Evolutionary conservation across 2,329 filamentous ascomycete genomes (phyloP), one percentile per base, ranked within the genome.

Genomic region (Aspergillus eucalypticola): DNA sequence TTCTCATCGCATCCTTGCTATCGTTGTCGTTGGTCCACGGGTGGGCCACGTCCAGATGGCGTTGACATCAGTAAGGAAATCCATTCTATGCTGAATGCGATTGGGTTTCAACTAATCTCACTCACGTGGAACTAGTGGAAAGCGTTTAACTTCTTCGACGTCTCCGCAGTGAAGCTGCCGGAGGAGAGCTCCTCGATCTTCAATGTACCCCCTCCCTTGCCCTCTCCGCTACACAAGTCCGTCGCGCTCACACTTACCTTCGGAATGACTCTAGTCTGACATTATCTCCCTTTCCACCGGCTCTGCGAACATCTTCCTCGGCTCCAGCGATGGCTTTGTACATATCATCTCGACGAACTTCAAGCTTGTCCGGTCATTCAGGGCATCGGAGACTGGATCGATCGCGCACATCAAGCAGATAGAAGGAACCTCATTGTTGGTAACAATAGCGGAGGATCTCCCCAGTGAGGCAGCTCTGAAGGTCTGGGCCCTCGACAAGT

Each of bases 141-240:
- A 90, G 89, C 90, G 69, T 99, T 99, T 82, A 93, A 96, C 84
- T 99, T 99, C 88, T 98, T 99, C 86, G 92, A 97, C 79, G 92
- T 96, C 76, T 88, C 88, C 75, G 89, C 90, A 75, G 88, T 97
- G 76, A 87, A 89, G 73, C 84, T 93, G 70, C 85, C 84, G 23
- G 90, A 96, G 75, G 91, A 96, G 74, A 89, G 87, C 74, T 87
- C 88, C 68, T 84, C 87, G 72, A 84, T 92, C 73, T 90, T 96
- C 80, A 89, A 93, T 76, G 90, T 90, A 84, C 86, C 76, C 67
- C 21, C 17, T 85, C 50, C 56, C 55, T 46, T 44, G 41, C 23
- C 39, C 53, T 35, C 51, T 32, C 23, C 42, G 15, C 21, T 15
- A 50, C 15, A n/a, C 2, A 5, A n/a, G 8, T 17, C 17, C 10